Conservation (phyloP, 768 basidiomycete genomes). For the Rhizopogon vinicolor region DNA sequence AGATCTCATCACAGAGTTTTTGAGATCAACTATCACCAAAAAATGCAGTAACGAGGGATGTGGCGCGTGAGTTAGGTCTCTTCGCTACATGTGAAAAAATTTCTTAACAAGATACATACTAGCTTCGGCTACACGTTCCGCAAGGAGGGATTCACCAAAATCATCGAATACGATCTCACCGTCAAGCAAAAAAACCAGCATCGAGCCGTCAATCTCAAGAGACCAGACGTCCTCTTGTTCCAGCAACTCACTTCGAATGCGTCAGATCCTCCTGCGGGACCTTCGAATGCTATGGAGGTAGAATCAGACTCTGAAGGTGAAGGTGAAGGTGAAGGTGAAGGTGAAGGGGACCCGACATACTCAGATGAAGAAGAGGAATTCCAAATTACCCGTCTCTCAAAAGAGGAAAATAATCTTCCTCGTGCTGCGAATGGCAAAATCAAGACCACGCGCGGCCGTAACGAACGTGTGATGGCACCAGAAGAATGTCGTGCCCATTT, state of each 20-base stretch:
- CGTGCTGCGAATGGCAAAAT: conserved; percentile 72
- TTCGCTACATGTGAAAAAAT: background rate
- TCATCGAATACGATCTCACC: conserved; percentile 90
- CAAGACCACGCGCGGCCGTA: conserved; percentile 74
- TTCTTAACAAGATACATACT: conserved; percentile 3
- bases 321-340: conserved; percentile 40
- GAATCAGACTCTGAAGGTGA: conserved; percentile 52
- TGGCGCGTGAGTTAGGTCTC: conserved; percentile 59
- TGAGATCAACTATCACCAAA: conserved; percentile 60
- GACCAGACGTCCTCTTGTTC: conserved; percentile 72
- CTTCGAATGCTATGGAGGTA: conserved; percentile 30
- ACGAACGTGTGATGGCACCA: conserved; percentile 86
- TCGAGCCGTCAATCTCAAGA: conserved; percentile 45
- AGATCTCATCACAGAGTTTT: conserved; percentile 75
- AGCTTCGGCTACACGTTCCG: conserved; percentile 85
- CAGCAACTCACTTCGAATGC: conserved; percentile 30
- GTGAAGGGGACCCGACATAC: conserved; percentile 40
- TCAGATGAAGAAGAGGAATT: conserved; percentile 44
- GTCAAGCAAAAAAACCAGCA: conserved; percentile 68
- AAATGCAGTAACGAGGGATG: conserved; percentile 79
- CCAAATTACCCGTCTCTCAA: conserved; percentile 10
- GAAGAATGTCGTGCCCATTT: conserved; percentile 95
- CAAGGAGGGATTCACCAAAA: conserved; percentile 90
- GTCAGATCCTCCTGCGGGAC: conserved; percentile 19
- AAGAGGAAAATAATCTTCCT: conserved; percentile 39